Conservation (phyloP, 306 rosid genomes). For the Corylus avellana region DNA sequence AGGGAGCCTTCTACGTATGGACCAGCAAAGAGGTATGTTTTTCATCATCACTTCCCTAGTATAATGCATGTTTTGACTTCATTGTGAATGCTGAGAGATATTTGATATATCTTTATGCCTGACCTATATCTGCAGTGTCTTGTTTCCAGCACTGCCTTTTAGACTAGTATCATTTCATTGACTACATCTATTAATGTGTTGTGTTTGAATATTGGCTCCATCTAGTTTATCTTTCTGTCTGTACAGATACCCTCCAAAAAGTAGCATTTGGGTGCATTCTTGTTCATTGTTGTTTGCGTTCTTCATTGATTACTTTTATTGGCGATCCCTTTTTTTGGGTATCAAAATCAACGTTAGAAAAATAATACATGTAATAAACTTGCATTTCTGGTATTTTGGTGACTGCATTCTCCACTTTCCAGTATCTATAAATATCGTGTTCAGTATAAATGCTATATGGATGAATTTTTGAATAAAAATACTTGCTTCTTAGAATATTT, state of each 20-base stretch:
- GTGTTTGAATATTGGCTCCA: not conserved
- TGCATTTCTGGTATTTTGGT: not conserved
- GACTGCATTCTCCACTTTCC: not conserved
- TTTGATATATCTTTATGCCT: not conserved
- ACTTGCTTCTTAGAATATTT: not conserved
- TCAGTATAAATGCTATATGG: not conserved
- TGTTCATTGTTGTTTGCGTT: not conserved
- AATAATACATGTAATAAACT: not conserved
- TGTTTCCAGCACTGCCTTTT: not conserved
- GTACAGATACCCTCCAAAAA: not conserved
- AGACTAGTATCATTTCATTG: not conserved
- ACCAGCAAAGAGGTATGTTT: slow-evolving; percentile 66
- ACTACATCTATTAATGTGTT: not conserved
- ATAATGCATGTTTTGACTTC: not conserved
- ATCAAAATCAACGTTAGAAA: not conserved
- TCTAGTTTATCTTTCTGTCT: not conserved
- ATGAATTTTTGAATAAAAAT: not conserved
- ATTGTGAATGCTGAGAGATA: not conserved
- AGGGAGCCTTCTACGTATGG: slow-evolving; percentile 95
- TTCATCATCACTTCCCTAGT: slow-evolving; percentile 15
- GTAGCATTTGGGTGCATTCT: not conserved
- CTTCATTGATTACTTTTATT: not conserved
- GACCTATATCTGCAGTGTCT: not conserved
- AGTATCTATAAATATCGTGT: not conserved
- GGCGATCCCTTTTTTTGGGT: not conserved